Base-by-base conservation (phyloP, 2,329 filamentous ascomycete genomes). In the Chaetomium globosum region DNA sequence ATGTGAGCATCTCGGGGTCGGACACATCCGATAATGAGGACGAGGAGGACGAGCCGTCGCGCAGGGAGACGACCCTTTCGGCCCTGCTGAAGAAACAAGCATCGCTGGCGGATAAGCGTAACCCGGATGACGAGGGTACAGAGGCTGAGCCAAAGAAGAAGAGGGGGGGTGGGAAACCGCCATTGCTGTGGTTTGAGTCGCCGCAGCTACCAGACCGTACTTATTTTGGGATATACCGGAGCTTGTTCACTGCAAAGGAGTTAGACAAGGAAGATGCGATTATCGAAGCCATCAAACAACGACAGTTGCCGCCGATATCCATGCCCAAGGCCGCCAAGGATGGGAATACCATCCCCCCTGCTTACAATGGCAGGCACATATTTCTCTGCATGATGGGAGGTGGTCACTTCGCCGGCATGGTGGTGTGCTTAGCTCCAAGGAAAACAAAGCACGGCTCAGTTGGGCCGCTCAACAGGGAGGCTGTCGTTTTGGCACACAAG, bases 361-460 rank as follows among this genome's bases (percentile, higher is more conserved):
- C 81, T 3, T 86, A 89, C 74, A 86, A 87, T 28, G 88, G 89
- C 8, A 92, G 93, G 2, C 93, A 98, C 75, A 87, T 97, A 58
- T 98, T 99, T 75, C 85, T 99, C 56, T 98, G 93, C 78, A 99
- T 99, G 95, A 96, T 99, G 59, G 95, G 95, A 28, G 95, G 95
- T 66, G 95, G 95, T 0, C 95, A 99, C 76, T 99, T 99, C 74
- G 95, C 95, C 0, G 95, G 91, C 59, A 98, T 98, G 93, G 83
- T 98, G 12, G 91, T 99, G 12, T 93, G 93, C 0, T 83, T 98
- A 4, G 87, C 92, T 0, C 93, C 95, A 0, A 91, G 93, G 68
- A 81, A 90, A 61, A 85, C 87, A 46, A 94, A 91, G 74, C 86
- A 87, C 60, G 81, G 85, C 13, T 80, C 83, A 19, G 49, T 60